Percentiles rank a stretch among this genome's conserved stretches.
Evolutionary conservation across 441 rosid species (phyloP).

Genomic region (Theobroma grandiflorum): DNA sequence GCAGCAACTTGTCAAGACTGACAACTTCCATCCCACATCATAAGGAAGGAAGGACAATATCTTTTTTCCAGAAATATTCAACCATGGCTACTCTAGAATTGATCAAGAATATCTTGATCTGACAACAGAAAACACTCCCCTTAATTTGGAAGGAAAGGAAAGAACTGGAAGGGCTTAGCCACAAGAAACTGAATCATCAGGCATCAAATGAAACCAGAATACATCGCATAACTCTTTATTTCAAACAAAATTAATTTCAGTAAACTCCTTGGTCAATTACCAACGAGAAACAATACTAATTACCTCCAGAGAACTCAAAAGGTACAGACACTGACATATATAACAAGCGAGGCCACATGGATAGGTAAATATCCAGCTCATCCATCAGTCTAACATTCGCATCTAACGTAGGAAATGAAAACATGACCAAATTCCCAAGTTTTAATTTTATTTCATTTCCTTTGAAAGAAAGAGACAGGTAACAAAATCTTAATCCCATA

Average conservation of each 20-base stretch:
- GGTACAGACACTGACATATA: not conserved
- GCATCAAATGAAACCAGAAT: conserved; percentile 13
- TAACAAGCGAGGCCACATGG: not conserved
- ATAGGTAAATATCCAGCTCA: not conserved
- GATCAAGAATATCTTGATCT: conserved; percentile 11
- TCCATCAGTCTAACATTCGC: not conserved
- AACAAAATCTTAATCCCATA: not conserved
- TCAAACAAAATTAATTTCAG: not conserved
- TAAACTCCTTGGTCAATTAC: not conserved
- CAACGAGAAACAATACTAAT: not conserved
- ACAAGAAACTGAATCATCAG: conserved; percentile 11
- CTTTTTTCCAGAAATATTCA: not conserved
- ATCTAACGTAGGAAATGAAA: not conserved
- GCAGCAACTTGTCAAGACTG: not conserved
- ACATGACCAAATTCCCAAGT: not conserved
- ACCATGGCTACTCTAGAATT: not conserved
- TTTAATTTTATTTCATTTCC: not conserved
- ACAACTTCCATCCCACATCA: conserved; percentile 11
- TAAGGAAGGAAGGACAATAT: not conserved
- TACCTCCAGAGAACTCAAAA: not conserved
- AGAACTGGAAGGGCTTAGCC: conserved; percentile 1
- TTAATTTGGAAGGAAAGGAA: not conserved
- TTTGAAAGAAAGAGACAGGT: not conserved
- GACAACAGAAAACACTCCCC: not conserved
- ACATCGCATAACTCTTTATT: not conserved